A percentile compares a stretch with the other conserved stretches of the same genome.
Conservation (phyloP, 1,284 basidiomycete genomes). For the Entoloma clypeatum region DNA sequence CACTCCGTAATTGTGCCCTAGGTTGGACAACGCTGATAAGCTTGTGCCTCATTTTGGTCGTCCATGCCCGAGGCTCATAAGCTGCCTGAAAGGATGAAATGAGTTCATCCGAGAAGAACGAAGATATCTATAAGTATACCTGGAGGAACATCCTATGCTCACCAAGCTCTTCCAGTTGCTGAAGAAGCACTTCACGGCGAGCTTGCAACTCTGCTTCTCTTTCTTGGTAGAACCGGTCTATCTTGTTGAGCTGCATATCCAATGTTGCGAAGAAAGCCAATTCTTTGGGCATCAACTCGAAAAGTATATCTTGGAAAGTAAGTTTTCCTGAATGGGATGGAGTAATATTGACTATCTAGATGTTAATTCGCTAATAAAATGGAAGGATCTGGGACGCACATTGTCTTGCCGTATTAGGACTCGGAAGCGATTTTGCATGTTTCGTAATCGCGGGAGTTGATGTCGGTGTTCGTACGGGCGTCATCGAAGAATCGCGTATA, state of each 20-base stretch:
- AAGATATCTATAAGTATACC: constrained; percentile 34
- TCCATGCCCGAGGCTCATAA: constrained; percentile 16
- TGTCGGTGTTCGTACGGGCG: too few relatives aligned
- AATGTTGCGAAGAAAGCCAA: constrained; percentile 71
- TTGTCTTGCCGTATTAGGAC: too few relatives aligned
- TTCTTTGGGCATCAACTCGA: constrained; percentile 56
- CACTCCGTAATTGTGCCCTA: background rate
- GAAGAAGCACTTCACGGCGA: constrained; percentile 49
- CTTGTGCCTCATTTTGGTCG: constrained; percentile 5
- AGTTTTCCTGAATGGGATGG: too few relatives aligned
- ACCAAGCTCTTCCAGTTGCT: constrained; percentile 72
- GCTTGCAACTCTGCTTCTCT: constrained; percentile 67
- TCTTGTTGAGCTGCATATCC: constrained; percentile 75
- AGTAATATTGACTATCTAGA: too few relatives aligned
- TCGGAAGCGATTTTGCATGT: too few relatives aligned
- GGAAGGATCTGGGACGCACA: too few relatives aligned
- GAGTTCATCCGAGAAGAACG: background rate
- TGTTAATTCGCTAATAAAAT: too few relatives aligned
- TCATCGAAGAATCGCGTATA: too few relatives aligned
- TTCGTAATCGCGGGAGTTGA: too few relatives aligned
- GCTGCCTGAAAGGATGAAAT: constrained; percentile 22
- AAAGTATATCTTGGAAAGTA: constrained; percentile 48
- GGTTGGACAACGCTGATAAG: too few relatives aligned
- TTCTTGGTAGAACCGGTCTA: constrained; percentile 77
- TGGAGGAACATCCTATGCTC: constrained; percentile 66